phyloP scores from a whole-genome alignment of 495 filamentous ascomycete genomes.

The Evansstolkia leycettana region DNA sequence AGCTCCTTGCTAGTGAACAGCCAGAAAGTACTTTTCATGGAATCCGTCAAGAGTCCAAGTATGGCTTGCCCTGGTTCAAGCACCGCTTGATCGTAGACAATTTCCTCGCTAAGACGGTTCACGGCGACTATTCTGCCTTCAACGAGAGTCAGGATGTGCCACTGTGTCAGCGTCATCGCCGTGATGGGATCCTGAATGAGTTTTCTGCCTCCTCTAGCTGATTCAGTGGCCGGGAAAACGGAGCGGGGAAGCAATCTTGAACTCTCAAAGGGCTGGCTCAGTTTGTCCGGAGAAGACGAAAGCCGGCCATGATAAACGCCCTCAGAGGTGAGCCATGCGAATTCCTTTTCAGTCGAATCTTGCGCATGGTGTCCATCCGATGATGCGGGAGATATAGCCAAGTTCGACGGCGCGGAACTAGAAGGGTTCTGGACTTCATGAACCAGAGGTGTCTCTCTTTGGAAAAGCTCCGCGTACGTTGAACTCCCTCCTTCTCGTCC shows the following conservation, averaged over 20 bases:
- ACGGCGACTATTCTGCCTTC: conserved; percentile 71
- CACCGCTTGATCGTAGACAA: conserved; percentile 77
- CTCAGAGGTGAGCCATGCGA: conserved; percentile 81
- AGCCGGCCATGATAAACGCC: conserved; percentile 83
- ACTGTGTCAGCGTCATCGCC: conserved; percentile 79
- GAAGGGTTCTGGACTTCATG: conserved; percentile 52
- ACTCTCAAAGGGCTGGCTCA: conserved; percentile 47
- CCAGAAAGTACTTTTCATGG: conserved; percentile 93
- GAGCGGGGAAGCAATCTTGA: conserved; percentile 64
- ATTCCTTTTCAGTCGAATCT: conserved; percentile 50
- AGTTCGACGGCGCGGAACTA: conserved; percentile 42
- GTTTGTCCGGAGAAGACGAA: conserved; percentile 30
- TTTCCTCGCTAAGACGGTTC: conserved; percentile 70
- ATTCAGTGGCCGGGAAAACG: conserved; percentile 54
- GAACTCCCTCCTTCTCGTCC: conserved; percentile 71
- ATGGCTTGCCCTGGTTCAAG: conserved; percentile 69
- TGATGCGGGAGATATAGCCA: conserved; percentile 66
- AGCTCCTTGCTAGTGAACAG: conserved; percentile 83
- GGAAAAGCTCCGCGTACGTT: conserved; percentile 79
- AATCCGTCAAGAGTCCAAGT: conserved; percentile 72
- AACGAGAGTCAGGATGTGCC: conserved; percentile 80
- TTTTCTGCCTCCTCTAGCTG: conserved; percentile 48
- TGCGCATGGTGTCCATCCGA: conserved; percentile 35
- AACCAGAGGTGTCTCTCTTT: conserved; percentile 62
- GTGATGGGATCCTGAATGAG: conserved; percentile 56